Percentiles rank a stretch among this genome's conserved stretches.
These are phyloP conservation scores for Colletotrichum noveboracense DNA, from an alignment of 2,329 filamentous ascomycete genomes.

Conservation along the genomic window DNA sequence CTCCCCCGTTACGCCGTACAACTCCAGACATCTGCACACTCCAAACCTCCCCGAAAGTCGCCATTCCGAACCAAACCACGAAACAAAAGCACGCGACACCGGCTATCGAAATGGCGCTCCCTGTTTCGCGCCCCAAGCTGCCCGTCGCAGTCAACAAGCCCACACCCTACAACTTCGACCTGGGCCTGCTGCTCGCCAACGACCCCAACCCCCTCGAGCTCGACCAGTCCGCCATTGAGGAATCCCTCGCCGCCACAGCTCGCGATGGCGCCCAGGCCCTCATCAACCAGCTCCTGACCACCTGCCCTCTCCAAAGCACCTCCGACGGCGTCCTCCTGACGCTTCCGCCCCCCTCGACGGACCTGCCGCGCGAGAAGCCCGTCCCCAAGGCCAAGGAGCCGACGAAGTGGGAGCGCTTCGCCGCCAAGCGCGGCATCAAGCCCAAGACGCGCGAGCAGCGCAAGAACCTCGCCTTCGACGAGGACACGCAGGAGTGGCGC, in stretches of 20 bases:
- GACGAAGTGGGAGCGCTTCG: constrained; percentile 97
- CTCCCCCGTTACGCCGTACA: not conserved
- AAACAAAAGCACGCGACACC: not conserved
- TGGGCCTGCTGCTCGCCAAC: constrained; percentile 83
- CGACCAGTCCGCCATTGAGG: constrained; percentile 62
- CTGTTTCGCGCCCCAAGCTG: constrained; percentile 51
- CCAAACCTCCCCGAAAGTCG: not conserved
- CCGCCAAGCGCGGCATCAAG: constrained; percentile 95
- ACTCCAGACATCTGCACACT: not conserved
- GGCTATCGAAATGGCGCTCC: constrained; percentile 37
- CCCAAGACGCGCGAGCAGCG: constrained; percentile 81
- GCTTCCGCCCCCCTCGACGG: constrained; percentile 73
- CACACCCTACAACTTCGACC: constrained; percentile 90
- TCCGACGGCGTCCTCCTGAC: constrained; percentile 75
- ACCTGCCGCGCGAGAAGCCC: constrained; percentile 89
- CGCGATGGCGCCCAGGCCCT: constrained; percentile 91
- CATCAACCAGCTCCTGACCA: constrained; percentile 92
- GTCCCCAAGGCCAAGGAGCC: constrained; percentile 80
- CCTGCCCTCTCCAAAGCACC: constrained; percentile 78
- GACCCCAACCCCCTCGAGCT: constrained; percentile 83
- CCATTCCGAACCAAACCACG: not conserved
- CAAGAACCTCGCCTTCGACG: constrained; percentile 80
- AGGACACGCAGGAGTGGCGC: constrained; percentile 85
- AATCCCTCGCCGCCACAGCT: constrained; percentile 73
- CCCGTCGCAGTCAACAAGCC: constrained; percentile 77